Evolutionary conservation across 257 asterid genomes (phyloP), one percentile per base, ranked within the genome.

Genomic region (Rubia yunnanensis): DNA sequence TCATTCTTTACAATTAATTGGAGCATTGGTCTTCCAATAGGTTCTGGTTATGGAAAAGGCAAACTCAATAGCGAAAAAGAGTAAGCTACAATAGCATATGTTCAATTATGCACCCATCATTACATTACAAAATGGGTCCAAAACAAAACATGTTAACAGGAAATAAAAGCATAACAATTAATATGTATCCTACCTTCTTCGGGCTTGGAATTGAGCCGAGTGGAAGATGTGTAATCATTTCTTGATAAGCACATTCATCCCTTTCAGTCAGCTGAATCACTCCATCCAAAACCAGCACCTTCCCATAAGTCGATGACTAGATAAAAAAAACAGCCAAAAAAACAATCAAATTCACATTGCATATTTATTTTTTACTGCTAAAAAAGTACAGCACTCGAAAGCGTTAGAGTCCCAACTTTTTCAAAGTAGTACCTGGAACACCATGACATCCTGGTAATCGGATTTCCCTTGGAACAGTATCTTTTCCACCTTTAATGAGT

Each of bases 171-270:
- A 17, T 1, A 49, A 35, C 17, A 56, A 30, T 5, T 1, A 22
- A 15, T 7, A 41, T 4, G 30, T 20, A 13, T 23, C n/a, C 7
- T 32, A 65, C 99, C 97, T 94, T 94, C 80, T 77, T 88, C 1
- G 99, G 99, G 80, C 78, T 86, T 15, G 83, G 85, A 68, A 94
- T 90, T 35, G 99, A 94, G 83, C 91, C 81, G 63, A 94, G 97
- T 7, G 99, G 99, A 62, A 94, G 95, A 78, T 90, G 99, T 49
- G 87, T 58, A 64, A 94, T 94, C 99, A 94, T 94, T 78, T 94
- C 99, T 78, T 89, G 99, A 71, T 92, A 92, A 77, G 99, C 96
- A 86, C 97, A 92, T 82, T 92, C 99, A 78, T 92, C 99, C 79
- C 99, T 89, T 80, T 92, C 99, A 0, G 99, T 92, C 53, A 92